Percentiles rank a stretch among this genome's conserved stretches.
phyloP scores from a whole-genome alignment of 768 basidiomycete species.

The Rhodocollybia butyracea region DNA sequence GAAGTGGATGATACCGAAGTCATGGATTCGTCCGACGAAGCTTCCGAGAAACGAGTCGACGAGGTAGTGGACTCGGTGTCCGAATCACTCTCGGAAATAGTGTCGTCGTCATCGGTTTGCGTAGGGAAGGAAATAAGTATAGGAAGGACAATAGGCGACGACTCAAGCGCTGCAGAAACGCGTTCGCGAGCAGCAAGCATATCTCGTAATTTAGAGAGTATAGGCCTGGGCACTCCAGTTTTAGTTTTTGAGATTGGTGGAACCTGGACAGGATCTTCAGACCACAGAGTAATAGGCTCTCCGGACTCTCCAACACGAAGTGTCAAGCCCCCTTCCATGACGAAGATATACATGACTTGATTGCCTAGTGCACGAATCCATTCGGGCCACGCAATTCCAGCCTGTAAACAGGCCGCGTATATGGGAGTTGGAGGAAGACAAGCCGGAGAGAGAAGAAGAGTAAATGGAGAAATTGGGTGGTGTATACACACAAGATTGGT shows the following conservation, averaged over 20 bases:
- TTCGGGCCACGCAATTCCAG: background rate
- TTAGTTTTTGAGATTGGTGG: background rate
- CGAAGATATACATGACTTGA: constrained; percentile 1
- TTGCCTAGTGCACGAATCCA: background rate
- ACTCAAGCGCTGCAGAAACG: background rate
- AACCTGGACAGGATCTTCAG: background rate
- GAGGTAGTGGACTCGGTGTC: background rate
- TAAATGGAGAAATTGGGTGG: background rate
- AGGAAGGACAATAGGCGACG: background rate
- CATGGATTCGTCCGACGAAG: constrained; percentile 2
- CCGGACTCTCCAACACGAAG: background rate
- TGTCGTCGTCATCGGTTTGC: background rate
- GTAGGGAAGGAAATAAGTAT: background rate
- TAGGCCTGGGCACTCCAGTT: background rate
- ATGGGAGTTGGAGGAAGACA: constrained; percentile 1
- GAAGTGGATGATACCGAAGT: constrained; percentile 4
- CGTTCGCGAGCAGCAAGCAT: background rate
- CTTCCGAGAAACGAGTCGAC: constrained; percentile 5
- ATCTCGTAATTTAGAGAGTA: background rate
- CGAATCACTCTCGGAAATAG: background rate
- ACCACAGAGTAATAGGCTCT: background rate
- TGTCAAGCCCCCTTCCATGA: background rate
- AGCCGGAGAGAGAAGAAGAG: background rate
- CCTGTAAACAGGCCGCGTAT: background rate
- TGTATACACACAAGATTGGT: background rate